phyloP scores from a whole-genome alignment of 177 flowering plant genomes.

The Tripterygium wilfordii region DNA sequence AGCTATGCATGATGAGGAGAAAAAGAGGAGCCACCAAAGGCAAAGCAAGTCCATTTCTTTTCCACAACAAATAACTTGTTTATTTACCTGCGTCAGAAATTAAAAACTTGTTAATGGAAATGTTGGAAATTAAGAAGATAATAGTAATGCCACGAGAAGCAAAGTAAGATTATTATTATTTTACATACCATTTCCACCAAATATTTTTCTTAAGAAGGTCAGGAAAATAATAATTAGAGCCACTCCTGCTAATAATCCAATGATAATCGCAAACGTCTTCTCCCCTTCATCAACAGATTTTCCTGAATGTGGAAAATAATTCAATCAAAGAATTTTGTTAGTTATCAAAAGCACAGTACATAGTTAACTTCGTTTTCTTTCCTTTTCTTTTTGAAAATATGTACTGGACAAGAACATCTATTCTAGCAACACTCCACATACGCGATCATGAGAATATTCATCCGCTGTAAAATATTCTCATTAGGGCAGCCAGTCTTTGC shows the following conservation, averaged over 20 bases:
- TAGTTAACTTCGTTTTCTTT: background rate
- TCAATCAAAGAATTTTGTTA: too few species aligned
- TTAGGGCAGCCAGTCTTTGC: too few species aligned
- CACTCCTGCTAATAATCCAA: conserved; percentile 63
- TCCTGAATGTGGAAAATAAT: conserved; percentile 10
- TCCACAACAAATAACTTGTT: conserved; percentile 2
- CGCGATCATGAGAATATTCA: too few species aligned
- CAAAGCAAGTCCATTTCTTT: background rate
- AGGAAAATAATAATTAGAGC: conserved; percentile 60
- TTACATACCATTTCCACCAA: conserved; percentile 28
- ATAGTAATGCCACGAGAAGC: background rate
- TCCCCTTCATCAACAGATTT: conserved; percentile 32
- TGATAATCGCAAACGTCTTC: conserved; percentile 67
- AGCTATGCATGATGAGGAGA: conserved; percentile 13
- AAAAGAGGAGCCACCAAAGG: conserved; percentile 10
- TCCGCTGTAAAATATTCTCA: too few species aligned
- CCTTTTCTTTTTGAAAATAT: too few species aligned
- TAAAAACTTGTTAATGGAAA: background rate
- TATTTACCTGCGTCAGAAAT: conserved; percentile 31
- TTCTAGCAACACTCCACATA: too few species aligned
- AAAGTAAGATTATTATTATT: background rate
- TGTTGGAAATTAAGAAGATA: background rate
- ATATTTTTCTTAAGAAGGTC: conserved; percentile 42
- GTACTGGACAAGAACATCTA: too few species aligned
- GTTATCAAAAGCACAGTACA: too few species aligned